Percentiles rank a stretch among this genome's conserved stretches.
phyloP scores from a whole-genome alignment of 192 early-diverging fungal genomes.

The Coemansia sp. region DNA sequence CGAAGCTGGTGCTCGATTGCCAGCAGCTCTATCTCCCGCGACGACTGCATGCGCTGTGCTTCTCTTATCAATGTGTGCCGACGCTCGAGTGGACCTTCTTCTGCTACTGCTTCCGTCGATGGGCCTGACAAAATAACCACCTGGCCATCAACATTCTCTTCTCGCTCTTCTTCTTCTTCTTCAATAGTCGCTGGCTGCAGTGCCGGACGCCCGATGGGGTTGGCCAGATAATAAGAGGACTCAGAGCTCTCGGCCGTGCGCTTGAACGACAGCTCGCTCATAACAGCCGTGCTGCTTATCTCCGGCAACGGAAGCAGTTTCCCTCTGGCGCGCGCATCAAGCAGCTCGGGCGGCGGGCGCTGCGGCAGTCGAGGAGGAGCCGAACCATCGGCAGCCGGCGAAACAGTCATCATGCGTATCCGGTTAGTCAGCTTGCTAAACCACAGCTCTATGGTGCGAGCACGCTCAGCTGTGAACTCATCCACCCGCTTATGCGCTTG shows the following conservation, averaged over 20 bases:
- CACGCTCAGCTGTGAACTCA: slow-evolving; percentile 37
- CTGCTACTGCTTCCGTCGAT: not conserved
- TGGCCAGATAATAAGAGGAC: slow-evolving; percentile 40
- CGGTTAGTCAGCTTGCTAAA: slow-evolving; percentile 43
- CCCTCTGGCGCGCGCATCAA: slow-evolving; percentile 28
- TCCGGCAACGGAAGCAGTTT: slow-evolving; percentile 42
- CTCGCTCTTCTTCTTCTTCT: not conserved
- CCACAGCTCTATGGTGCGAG: slow-evolving; percentile 35
- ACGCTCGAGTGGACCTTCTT: not conserved
- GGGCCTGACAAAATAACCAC: not conserved
- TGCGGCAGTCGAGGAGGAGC: slow-evolving; percentile 43
- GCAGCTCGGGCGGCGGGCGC: slow-evolving; percentile 41
- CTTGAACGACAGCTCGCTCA: slow-evolving; percentile 35
- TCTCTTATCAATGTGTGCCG: not conserved
- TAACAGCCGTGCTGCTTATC: slow-evolving; percentile 24
- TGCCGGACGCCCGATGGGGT: slow-evolving; percentile 14
- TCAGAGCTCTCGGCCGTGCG: slow-evolving; percentile 26
- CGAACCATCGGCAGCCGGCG: slow-evolving; percentile 48
- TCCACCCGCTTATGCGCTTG: slow-evolving; percentile 27
- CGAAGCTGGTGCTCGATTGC: slow-evolving; percentile 52
- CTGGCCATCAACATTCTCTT: not conserved
- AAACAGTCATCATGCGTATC: slow-evolving; percentile 48
- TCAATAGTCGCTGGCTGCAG: not conserved
- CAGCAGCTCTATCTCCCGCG: slow-evolving; percentile 40
- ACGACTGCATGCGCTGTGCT: slow-evolving; percentile 18